phyloP scores from a whole-genome alignment of 108 stramenopile genomes.

The Cyclotella cryptica region DNA sequence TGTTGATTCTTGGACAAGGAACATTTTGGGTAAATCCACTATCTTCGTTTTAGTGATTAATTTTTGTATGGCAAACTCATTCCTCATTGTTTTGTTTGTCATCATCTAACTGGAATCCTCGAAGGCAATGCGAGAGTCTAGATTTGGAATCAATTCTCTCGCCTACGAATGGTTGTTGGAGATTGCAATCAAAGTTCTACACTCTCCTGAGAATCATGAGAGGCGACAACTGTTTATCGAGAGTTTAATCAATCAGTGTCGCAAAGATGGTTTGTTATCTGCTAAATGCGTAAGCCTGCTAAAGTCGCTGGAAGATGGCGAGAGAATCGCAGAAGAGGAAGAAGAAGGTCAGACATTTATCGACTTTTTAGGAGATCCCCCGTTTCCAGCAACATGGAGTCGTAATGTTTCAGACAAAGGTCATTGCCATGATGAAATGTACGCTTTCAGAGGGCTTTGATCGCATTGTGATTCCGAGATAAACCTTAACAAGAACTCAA shows the following conservation, averaged over 20 bases:
- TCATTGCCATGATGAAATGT: too few species aligned
- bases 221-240: conserved; percentile 47
- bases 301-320: not conserved
- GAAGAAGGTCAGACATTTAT: not conserved
- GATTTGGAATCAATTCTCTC: conserved; percentile 55
- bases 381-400: conserved; percentile 19
- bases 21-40: conserved; percentile 28
- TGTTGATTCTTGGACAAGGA: conserved; percentile 33
- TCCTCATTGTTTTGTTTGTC: not conserved
- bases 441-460: too few species aligned
- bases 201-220: conserved; percentile 31
- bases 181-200: conserved; percentile 62
- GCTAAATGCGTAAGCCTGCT: conserved; percentile 35
- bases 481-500: too few species aligned
- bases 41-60: not conserved
- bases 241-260: conserved; percentile 57
- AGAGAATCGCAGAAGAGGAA: not conserved
- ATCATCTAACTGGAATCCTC: too few species aligned
- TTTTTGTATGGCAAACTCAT: not conserved
- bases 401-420: conserved; percentile 9
- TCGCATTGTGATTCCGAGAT: too few species aligned
- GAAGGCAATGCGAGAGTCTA: conserved; percentile 46
- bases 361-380: not conserved
- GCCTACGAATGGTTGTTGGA: conserved; percentile 65
- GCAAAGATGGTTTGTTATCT: conserved; percentile 75